Evolutionary conservation across 129 eudicot genomes (phyloP), one percentile per base, ranked within the genome.

Genomic region (Tagetes erecta): DNA sequence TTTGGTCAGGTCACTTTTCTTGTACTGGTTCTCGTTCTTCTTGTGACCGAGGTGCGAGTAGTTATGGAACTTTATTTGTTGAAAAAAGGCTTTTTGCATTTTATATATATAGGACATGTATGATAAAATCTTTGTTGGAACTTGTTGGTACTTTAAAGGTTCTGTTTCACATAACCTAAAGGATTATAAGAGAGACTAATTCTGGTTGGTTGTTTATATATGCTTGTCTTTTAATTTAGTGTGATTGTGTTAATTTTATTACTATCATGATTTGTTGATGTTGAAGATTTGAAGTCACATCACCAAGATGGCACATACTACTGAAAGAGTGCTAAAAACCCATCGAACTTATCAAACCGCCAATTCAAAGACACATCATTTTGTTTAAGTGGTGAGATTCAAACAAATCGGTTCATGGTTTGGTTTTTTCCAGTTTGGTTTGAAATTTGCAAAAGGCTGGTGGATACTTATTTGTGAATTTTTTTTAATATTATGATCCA

Each of bases 1-100:
- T 78, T 79, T 82, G 79, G 86, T 81, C 51, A 5, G 55, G 59
- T 64, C 66, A 52, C 68, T 75, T 72, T 72, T 67, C 45, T 66
- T 50, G 69, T 71, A 41, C 72, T 59, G 46, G 72, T 72, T 44
- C 68, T 14, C 20, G 42, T 36, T 51, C 59, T 78, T 68, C 27
- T 14, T 14, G 12, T 10, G 41, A 47, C n/a, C 53, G 64, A 11
- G 58, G 47, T 53, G 72, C 78, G 38, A 70, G 78, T 74, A 74
- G 75, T 80, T 66, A 76, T 86, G 83, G 67, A 37, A 58, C 70
- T 76, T 42, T 51, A 59, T 69, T 81, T 20, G 27, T 20, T 20
- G 27, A 62, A 62, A 59, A 62, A 62, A 37, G 45, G 62, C 0
- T 10, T 64, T 65, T 59, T 72, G 77, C 46, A 41, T 76, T 72